Base-by-base conservation (phyloP, 2,329 filamentous ascomycete species). In the Aspergillus amoenus region DNA sequence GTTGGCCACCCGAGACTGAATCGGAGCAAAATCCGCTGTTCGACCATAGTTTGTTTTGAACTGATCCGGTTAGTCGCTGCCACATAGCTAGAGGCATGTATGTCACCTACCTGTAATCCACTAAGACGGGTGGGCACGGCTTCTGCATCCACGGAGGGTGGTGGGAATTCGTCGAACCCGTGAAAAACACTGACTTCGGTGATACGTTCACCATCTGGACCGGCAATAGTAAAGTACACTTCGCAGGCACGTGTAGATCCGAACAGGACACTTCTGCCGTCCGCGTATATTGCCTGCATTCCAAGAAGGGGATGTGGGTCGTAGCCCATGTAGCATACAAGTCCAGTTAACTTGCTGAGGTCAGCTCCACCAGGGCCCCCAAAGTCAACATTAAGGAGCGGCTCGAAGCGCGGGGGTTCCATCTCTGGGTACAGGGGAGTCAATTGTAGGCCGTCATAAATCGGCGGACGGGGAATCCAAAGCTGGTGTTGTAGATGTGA, bases 381-480 rank as follows among this genome's bases (percentile, higher is more conserved):
- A n/a, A 60, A 62, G 32, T 60, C 57, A 9, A 60, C 45, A 51
- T 56, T 58, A 22, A 43, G 44, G 6, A 62, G 22, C 6, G 57
- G 52, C 39, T 58, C 45, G 27, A 60, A 62, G n/a, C 22, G 11
- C 17, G 27, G 42, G 17, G 17, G n/a, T 17, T 51, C 30, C 40
- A 17, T 40, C 22, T 5, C n/a, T n/a, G 52, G 55, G 30, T 53
- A 37, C 18, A 60, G 43, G 43, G 55, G 12, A 40, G 40, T 56
- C 3, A 52, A 17, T 22, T 3, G 30, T 30, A 56, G 39, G 9
- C 45, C 12, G 1, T 47, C 48, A 18, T 58, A 24, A 11, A 3
- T 40, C 21, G 58, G 57, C 21, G 42, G n/a, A 27, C 44, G 15
- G 11, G 48, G 52, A 22, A 32, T 40, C 59, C 52, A 55, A 9